phyloP scores from a whole-genome alignment of 1,284 basidiomycete species.

The Papiliotrema fonsecae region DNA sequence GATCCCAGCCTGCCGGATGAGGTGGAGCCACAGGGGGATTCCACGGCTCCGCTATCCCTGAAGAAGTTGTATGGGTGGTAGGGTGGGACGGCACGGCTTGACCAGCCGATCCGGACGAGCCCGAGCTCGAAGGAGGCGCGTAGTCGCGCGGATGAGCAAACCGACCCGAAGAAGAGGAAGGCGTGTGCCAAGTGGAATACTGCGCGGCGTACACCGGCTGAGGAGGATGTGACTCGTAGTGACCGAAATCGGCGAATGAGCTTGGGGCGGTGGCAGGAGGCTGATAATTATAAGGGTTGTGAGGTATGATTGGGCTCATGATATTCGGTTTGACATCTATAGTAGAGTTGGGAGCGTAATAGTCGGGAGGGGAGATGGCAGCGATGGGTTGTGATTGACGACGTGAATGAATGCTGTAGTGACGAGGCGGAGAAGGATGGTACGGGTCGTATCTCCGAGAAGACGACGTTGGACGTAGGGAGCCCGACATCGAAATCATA shows the following conservation, averaged over 20 bases:
- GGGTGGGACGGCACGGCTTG: not conserved
- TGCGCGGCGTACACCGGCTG: not conserved
- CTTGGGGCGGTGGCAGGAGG: constrained; percentile 6
- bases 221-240: not conserved
- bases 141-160: not conserved
- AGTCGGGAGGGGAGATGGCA: not conserved
- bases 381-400: constrained; percentile 6
- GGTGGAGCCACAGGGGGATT: not conserved
- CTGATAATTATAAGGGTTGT: constrained; percentile 5
- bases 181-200: constrained; percentile 1
- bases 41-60: not conserved
- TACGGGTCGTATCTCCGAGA: constrained; percentile 6
- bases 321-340: constrained; percentile 1
- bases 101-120: not conserved
- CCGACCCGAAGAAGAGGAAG: not conserved
- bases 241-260: constrained; percentile 3
- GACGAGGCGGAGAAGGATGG: not conserved
- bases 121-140: not conserved
- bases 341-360: not conserved
- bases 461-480: constrained; percentile 2
- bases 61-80: not conserved
- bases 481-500: constrained; percentile 1
- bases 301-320: not conserved
- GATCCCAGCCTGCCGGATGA: not conserved
- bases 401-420: not conserved